Conservation (phyloP, 192 early-diverging fungal species). For the Mortierella hygrophila region DNA sequence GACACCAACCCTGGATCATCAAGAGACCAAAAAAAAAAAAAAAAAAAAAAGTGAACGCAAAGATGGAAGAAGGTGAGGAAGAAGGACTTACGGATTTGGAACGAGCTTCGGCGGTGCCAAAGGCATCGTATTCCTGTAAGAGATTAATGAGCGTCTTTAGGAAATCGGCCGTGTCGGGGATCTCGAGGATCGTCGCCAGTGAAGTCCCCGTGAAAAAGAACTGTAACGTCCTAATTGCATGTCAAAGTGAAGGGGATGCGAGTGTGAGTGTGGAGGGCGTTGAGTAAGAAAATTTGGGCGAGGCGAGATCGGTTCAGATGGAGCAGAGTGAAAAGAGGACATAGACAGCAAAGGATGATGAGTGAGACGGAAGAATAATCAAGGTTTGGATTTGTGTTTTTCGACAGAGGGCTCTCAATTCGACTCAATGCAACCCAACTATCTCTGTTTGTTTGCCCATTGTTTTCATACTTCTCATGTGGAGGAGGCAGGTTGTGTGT, state of each 20-base stretch:
- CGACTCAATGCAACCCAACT: not conserved
- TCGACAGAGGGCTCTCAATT: not conserved
- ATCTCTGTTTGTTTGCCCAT: not conserved
- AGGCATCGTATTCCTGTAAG: constrained; percentile 28
- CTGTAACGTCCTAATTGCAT: constrained; percentile 9
- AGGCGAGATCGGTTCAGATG: not conserved
- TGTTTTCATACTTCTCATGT: not conserved
- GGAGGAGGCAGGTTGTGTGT: not conserved
- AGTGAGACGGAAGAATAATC: not conserved
- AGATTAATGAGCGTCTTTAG: constrained; percentile 24
- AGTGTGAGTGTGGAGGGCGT: not conserved
- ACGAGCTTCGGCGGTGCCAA: constrained; percentile 16
- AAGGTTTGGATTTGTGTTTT: not conserved
- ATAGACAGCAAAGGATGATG: no score
- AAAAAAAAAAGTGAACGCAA: not conserved
- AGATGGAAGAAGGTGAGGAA: not conserved
- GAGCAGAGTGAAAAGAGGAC: not conserved
- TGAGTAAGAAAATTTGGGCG: not conserved
- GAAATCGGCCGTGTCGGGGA: constrained; percentile 26
- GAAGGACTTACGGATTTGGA: constrained; percentile 30
- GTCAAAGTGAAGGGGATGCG: no score
- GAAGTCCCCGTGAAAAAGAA: constrained; percentile 43
- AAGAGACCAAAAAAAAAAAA: no score
- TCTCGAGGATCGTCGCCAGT: constrained; percentile 40
- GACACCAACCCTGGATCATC: no score